Evolutionary conservation across 495 filamentous ascomycete genomes (phyloP).

Genomic region (Aspergillus indologenus): DNA sequence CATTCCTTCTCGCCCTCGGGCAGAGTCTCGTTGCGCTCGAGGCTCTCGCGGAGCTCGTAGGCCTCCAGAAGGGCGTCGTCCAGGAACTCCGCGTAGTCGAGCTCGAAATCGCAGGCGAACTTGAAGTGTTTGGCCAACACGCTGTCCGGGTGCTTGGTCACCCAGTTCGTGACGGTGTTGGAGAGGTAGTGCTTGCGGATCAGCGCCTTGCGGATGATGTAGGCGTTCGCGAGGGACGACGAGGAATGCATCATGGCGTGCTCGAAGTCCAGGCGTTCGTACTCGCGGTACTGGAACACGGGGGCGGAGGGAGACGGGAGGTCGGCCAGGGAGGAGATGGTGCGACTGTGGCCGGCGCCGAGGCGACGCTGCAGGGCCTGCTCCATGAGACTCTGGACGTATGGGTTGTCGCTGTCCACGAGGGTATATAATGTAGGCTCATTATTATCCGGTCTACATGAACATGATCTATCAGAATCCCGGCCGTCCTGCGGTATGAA

Average conservation of each 20-base stretch:
- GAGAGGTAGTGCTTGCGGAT: slow-evolving; percentile 93
- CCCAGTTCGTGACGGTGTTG: slow-evolving; percentile 74
- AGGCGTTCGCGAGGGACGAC: slow-evolving; percentile 69
- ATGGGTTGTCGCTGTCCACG: slow-evolving; percentile 79
- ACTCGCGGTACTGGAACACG: slow-evolving; percentile 78
- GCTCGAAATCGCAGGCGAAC: slow-evolving; percentile 75
- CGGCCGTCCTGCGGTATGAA: slow-evolving; percentile 8
- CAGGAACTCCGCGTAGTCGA: slow-evolving; percentile 95
- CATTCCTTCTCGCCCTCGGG: slow-evolving; percentile 63
- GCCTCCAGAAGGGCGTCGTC: slow-evolving; percentile 90
- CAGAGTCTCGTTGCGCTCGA: slow-evolving; percentile 59
- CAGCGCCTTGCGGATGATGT: slow-evolving; percentile 94
- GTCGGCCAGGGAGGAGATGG: slow-evolving; percentile 45
- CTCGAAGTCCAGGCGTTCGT: slow-evolving; percentile 83
- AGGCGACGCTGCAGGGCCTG: slow-evolving; percentile 63
- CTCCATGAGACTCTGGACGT: slow-evolving; percentile 80
- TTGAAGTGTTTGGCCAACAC: slow-evolving; percentile 66
- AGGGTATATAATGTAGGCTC: slow-evolving; percentile 60
- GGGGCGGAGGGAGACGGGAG: slow-evolving; percentile 43
- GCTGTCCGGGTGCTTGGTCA: slow-evolving; percentile 74
- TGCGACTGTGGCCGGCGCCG: slow-evolving; percentile 38
- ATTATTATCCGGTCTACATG: slow-evolving; percentile 42
- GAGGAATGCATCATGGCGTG: slow-evolving; percentile 58
- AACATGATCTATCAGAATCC: slow-evolving; percentile 42
- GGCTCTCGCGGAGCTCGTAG: slow-evolving; percentile 75